Percentiles rank a stretch among this genome's conserved stretches.
These are phyloP conservation scores for Drechslerella stenobrocha DNA, from an alignment of 2,329 filamentous ascomycete species.

Conservation along the genomic window DNA sequence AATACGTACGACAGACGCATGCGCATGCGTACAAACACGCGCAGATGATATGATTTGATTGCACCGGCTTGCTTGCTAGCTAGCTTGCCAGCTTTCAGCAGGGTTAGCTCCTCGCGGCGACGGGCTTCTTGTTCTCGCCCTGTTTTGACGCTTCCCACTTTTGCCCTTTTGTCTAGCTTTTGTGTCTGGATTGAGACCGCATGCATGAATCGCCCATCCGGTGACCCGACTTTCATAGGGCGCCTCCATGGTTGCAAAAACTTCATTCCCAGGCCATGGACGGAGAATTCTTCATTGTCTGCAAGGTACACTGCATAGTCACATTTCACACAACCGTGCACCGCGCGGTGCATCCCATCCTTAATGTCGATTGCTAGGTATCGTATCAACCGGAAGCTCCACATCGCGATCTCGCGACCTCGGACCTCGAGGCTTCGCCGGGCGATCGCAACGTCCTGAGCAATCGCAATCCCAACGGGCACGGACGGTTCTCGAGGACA, in stretches of 20 bases:
- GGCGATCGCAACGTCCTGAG: slow-evolving; percentile 21
- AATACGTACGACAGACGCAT: not conserved
- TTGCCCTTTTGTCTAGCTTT: not conserved
- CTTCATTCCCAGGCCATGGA: not conserved
- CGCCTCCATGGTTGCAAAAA: not conserved
- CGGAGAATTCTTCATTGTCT: no score
- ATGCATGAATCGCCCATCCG: slow-evolving; percentile 1
- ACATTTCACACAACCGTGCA: no score
- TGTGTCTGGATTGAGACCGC: slow-evolving; percentile 1
- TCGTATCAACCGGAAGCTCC: not conserved
- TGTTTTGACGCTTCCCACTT: not conserved
- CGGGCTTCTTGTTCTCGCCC: not conserved
- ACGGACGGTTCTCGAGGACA: slow-evolving; percentile 11
- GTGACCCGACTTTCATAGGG: not conserved
- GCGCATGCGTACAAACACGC: not conserved
- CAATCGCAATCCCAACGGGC: slow-evolving; percentile 9
- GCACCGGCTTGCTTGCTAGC: not conserved
- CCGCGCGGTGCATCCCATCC: no score
- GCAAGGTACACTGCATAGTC: no score
- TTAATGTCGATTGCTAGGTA: not conserved
- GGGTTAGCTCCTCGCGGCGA: not conserved
- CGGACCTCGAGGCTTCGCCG: slow-evolving; percentile 11
- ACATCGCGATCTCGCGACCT: not conserved
- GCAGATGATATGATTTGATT: not conserved
- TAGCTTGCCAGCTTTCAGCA: no score